Percentiles rank a stretch among this genome's conserved stretches.
Conservation (phyloP, 2,329 filamentous ascomycete genomes). For the Lachnellula willkommii region DNA sequence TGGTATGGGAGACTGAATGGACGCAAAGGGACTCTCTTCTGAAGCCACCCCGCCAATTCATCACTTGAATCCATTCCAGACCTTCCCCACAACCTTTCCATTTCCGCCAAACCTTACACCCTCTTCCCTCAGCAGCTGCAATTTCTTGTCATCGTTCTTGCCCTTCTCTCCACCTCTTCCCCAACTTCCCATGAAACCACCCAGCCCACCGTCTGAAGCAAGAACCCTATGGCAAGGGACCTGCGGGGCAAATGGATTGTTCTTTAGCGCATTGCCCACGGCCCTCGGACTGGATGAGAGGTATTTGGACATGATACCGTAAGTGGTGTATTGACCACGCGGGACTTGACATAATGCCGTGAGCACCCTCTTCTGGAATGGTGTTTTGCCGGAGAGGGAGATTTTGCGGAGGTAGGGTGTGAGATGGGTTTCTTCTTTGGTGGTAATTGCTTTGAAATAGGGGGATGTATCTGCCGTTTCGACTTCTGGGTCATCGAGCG, state of each 20-base stretch:
- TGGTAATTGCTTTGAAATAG: neutral
- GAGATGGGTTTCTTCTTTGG: conserved; percentile 8
- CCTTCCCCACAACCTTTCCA: conserved; percentile 52
- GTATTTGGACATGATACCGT: conserved; percentile 64
- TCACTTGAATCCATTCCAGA: conserved; percentile 23
- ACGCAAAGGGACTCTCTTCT: neutral
- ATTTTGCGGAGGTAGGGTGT: conserved; percentile 23
- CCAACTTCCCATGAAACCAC: conserved; percentile 59
- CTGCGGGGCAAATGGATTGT: conserved; percentile 76
- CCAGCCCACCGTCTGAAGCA: conserved; percentile 64
- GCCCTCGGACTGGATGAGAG: conserved; percentile 68
- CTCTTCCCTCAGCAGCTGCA: conserved; percentile 51
- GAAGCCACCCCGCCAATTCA: neutral
- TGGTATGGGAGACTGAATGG: neutral
- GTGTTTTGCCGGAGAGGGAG: conserved; percentile 33
- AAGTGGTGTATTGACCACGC: conserved; percentile 68
- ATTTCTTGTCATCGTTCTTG: conserved; percentile 59
- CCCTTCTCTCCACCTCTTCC: conserved; percentile 55
- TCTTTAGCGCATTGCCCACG: conserved; percentile 69
- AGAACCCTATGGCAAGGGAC: conserved; percentile 81
- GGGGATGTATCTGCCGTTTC: neutral
- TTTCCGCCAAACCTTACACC: conserved; percentile 58
- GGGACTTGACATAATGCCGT: conserved; percentile 72
- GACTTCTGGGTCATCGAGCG: neutral
- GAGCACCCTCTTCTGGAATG: conserved; percentile 63